Evolutionary conservation across 495 filamentous ascomycete species (phyloP).

Genomic region (Xylaria longipes): DNA sequence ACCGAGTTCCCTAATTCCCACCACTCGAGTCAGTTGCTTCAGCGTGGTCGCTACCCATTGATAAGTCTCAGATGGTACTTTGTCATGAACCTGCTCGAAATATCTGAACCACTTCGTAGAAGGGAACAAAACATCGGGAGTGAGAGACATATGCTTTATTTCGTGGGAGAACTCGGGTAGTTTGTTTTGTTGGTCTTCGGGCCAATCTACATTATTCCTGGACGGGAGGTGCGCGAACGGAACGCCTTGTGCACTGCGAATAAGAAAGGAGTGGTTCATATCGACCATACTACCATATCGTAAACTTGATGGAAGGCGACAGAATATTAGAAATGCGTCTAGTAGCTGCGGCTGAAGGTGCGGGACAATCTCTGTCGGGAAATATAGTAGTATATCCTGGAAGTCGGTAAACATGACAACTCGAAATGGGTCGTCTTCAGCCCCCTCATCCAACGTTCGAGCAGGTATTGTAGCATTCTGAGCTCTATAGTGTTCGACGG

Average conservation of each 20-base stretch:
- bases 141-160: constrained; percentile 40
- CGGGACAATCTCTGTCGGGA: constrained; percentile 47
- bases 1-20: constrained; percentile 60
- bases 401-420: constrained; percentile 83
- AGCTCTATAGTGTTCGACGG: constrained; percentile 60
- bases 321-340: constrained; percentile 74
- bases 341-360: constrained; percentile 56
- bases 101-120: constrained; percentile 46
- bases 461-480: constrained; percentile 64
- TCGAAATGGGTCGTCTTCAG: constrained; percentile 78
- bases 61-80: constrained; percentile 33
- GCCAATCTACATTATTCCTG: constrained; percentile 17
- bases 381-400: constrained; percentile 62
- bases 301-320: constrained; percentile 64
- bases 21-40: constrained; percentile 56
- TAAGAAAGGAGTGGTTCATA: constrained; percentile 47
- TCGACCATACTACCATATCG: constrained; percentile 26
- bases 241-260: constrained; percentile 27
- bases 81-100: constrained; percentile 39
- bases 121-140: constrained; percentile 47
- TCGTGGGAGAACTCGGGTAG: constrained; percentile 46
- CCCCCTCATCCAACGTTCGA: constrained; percentile 66
- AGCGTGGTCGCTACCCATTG: constrained; percentile 62
- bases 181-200: constrained; percentile 35
- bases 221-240: constrained; percentile 15